These are phyloP conservation scores for Cryomyces antarcticus DNA, from an alignment of 495 filamentous ascomycete species.

Conservation along the genomic window DNA sequence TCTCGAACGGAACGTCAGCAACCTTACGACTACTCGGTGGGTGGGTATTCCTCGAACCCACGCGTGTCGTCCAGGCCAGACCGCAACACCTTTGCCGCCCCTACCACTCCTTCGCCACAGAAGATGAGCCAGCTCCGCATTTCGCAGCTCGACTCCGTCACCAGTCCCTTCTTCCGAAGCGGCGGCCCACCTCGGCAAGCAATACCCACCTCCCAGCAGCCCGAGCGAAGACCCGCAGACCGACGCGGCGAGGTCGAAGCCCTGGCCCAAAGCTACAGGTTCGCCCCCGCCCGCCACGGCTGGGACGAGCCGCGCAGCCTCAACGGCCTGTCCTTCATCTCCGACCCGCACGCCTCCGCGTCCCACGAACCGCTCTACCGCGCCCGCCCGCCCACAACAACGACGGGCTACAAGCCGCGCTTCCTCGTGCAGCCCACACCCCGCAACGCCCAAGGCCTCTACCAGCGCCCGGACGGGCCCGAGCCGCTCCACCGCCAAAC, in stretches of 20 bases:
- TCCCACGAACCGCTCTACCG: background rate
- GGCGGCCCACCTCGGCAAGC: background rate
- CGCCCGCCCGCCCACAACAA: background rate
- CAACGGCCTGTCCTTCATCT: constrained; percentile 12
- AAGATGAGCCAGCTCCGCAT: background rate
- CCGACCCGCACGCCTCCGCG: constrained; percentile 2
- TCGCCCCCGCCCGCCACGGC: background rate
- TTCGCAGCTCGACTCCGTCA: constrained; percentile 5
- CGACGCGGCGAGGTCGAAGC: background rate
- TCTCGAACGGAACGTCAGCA: background rate
- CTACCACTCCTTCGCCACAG: constrained; percentile 1
- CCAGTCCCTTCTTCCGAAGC: constrained; percentile 15
- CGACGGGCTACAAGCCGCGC: background rate
- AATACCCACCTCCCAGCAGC: background rate
- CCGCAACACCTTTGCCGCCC: background rate
- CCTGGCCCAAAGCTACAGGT: constrained; percentile 1
- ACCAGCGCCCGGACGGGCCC: constrained; percentile 3
- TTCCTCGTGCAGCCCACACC: background rate
- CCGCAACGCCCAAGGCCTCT: constrained; percentile 3
- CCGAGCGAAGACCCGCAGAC: constrained; percentile 1
- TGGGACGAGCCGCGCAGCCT: constrained; percentile 6
- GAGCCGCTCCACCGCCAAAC: background rate
- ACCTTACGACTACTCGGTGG: background rate
- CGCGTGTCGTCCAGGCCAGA: background rate
- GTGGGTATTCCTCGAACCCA: background rate